Conservation (phyloP, 306 rosid genomes). For the Prunus mira region DNA sequence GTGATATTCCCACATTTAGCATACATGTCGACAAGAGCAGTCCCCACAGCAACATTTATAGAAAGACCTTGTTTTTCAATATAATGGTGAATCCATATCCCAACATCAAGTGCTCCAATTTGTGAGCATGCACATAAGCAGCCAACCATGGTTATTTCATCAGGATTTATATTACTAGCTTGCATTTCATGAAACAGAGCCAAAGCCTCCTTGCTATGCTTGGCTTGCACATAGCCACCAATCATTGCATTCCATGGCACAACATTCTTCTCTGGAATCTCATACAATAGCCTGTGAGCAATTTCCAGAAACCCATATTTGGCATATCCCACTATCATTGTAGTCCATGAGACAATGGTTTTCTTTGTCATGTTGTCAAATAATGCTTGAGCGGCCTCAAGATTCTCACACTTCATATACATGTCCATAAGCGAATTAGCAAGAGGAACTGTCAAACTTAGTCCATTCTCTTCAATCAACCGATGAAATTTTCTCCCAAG, state of each 20-base stretch:
- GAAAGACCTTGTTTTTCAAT: slow-evolving; percentile 43
- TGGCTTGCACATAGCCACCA: slow-evolving; percentile 70
- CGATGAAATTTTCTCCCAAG: slow-evolving; percentile 54
- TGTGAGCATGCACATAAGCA: slow-evolving; percentile 83
- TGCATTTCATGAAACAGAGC: slow-evolving; percentile 82
- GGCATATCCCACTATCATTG: slow-evolving; percentile 75
- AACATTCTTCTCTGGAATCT: slow-evolving; percentile 67
- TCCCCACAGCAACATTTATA: slow-evolving; percentile 64
- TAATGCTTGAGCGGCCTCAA: slow-evolving; percentile 42
- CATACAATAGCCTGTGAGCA: slow-evolving; percentile 47
- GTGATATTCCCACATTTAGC: slow-evolving; percentile 75
- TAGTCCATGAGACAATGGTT: slow-evolving; percentile 76
- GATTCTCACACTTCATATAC: slow-evolving; percentile 69
- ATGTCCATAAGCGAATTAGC: slow-evolving; percentile 71
- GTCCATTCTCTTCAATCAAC: slow-evolving; percentile 33
- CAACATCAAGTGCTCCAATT: slow-evolving; percentile 76
- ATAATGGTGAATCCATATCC: slow-evolving; percentile 79
- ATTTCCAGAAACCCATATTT: slow-evolving; percentile 54
- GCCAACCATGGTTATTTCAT: slow-evolving; percentile 60
- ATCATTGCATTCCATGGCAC: slow-evolving; percentile 88
- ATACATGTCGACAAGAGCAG: slow-evolving; percentile 83
- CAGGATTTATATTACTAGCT: slow-evolving; percentile 49
- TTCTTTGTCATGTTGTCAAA: slow-evolving; percentile 53
- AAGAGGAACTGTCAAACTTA: slow-evolving; percentile 61
- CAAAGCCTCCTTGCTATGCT: slow-evolving; percentile 70